Evolutionary conservation across 2,329 filamentous ascomycete species (phyloP), one percentile per base, ranked within the genome.

Genomic region (Sporothrix luriei): DNA sequence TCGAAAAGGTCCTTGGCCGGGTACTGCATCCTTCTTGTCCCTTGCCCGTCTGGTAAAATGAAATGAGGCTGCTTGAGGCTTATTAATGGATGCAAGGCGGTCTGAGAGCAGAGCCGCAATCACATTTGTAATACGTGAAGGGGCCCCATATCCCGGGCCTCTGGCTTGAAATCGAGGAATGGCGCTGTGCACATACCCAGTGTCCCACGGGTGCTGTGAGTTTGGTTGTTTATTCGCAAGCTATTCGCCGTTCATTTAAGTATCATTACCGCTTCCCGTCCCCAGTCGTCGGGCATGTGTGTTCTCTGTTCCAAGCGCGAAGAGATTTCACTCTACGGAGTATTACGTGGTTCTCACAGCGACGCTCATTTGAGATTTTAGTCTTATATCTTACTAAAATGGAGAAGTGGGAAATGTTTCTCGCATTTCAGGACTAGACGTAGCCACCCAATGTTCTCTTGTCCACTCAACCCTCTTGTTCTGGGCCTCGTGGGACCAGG

Each of bases 31-130:
- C 62, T 65, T 65, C 29, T 10, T 49, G 16, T 49, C 6, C n/a
- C 16, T 48, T 16, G 19, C 48, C 19, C 33, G 14, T 21, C 62
- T 26, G 62, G 14, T 26, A 3, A 59, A 52, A 52, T 65, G 29
- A 52, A 65, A 65, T 51, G 48, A 65, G 26, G 24, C 21, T 48
- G 40, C 46, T 49, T 38, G 54, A 40, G n/a, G 40, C 40, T 16
- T 43, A 16, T 43, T 10, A 10, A 13, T 10, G 40, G 40, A 43
- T 43, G 40, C 40, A 14, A 43, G 43, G 57, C 21, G 57, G 21
- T 62, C 57, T 61, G 38, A 61, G 57, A 61, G 38, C 57, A 61
- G 57, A 61, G 57, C 57, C 57, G 38, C 57, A 11, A 61, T 46
- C n/a, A 46, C 57, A 6, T 49, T 64, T 19, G 26, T 24, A 14